Percentiles rank a stretch among this genome's conserved stretches.
Evolutionary conservation across 345 rosid genomes (phyloP).

Genomic region (Eucalyptus urophylla): DNA sequence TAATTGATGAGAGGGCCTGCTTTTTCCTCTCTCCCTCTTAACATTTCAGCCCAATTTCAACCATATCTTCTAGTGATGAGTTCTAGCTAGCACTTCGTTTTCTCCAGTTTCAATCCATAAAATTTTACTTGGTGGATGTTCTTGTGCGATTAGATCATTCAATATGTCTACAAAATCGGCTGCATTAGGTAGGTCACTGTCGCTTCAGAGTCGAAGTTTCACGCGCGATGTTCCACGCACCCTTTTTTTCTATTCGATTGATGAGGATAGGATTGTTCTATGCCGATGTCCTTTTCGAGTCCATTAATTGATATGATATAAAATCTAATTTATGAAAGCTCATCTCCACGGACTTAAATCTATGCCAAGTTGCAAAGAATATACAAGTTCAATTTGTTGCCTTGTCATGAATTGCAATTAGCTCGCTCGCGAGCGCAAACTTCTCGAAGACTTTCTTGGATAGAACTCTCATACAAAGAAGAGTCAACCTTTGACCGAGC

Average conservation of each 20-base stretch:
- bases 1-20: background rate
- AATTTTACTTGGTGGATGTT: background rate
- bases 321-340: background rate
- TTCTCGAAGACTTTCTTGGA: background rate
- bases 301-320: background rate
- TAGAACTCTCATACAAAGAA: background rate
- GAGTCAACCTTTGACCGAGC: background rate
- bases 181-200: background rate
- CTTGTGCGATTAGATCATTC: background rate
- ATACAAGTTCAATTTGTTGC: background rate
- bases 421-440: background rate
- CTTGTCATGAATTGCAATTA: background rate
- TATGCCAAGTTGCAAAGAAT: background rate
- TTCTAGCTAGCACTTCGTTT: background rate
- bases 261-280: background rate
- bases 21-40: background rate
- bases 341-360: background rate
- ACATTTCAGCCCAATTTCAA: background rate
- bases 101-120: background rate
- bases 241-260: background rate
- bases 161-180: background rate
- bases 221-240: rapidly evolving
- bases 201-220: background rate
- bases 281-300: background rate
- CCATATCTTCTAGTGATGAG: background rate